Conservation (phyloP, 176 grass and related monocot species). For the Bothriochloa decipiens region DNA sequence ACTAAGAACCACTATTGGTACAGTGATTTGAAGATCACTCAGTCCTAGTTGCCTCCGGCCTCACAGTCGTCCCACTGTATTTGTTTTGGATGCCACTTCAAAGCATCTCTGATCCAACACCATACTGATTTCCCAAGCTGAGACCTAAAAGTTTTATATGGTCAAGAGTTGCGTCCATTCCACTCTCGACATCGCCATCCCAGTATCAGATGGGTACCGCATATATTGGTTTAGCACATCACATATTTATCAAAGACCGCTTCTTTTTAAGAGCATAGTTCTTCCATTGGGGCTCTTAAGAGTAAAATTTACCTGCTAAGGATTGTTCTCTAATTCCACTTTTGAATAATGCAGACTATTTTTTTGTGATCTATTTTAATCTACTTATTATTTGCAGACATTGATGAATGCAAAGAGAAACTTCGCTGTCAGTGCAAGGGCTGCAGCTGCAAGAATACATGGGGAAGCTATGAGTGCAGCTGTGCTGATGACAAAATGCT, state of each 20-base stretch:
- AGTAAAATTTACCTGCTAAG: neutral
- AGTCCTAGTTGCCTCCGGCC: neutral
- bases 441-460: conserved; percentile 88
- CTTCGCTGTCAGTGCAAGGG: conserved; percentile 70
- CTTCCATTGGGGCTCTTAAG: neutral
- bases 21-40: neutral
- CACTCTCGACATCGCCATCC: neutral
- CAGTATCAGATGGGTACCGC: neutral
- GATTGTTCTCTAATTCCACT: conserved; percentile 10
- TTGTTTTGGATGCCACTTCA: neutral
- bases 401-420: conserved; percentile 84
- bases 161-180: neutral
- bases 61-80: neutral
- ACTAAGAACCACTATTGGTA: neutral
- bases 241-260: neutral
- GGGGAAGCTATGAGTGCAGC: conserved; percentile 92
- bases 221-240: conserved; percentile 1
- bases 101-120: neutral
- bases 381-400: conserved; percentile 58
- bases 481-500: conserved; percentile 64
- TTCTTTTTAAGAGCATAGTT: conserved; percentile 23
- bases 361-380: conserved; percentile 25
- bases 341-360: conserved; percentile 8
- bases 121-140: neutral
- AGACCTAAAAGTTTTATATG: neutral